Evolutionary conservation across 768 basidiomycete species (phyloP), one percentile per base, ranked within the genome.

Genomic region (Gelatoporia subvermispora): DNA sequence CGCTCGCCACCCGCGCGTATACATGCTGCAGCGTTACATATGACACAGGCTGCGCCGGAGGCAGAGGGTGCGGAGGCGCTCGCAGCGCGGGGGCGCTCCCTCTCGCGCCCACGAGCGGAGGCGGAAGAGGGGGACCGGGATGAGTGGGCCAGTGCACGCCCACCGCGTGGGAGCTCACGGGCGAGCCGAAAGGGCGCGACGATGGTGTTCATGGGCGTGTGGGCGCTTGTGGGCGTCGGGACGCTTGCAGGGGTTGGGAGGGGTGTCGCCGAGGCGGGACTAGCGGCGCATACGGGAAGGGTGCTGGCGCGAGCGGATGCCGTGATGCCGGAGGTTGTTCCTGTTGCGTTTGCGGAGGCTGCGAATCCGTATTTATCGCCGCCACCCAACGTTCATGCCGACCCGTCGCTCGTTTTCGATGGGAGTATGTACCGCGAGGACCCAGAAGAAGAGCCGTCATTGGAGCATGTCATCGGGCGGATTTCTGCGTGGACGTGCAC

Each of bases 401-500:
- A n/a, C n/a, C 37, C 15, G 5, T 16, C 15, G 20, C 15, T n/a
- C 20, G n/a, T 38, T 16, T 16, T 16, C 37, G 37, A 38, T n/a
- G 16, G 15, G 7, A 38, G n/a, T 38, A 20, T 16, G 37, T 20
- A 5, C 15, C n/a, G n/a, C 5, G 37, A 20, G 37, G 8, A 38
- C 7, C 28, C 28, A 31, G 28, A 31, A 16, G 37, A 38, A 38
- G n/a, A 16, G 1, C 46, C 45, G 18, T 31, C 35, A n/a, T 43
- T 50, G 1, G 28, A 31, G 28, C 28, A 31, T 31, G 28, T 93
- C 21, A 69, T 98, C 42, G 96, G 96, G 1, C 84, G 96, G 2
- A 79, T 93, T 46, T 93, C 88, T 47, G 94, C 96, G 8, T 99
- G 96, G 96, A 61, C 85, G 17, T 97, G 95, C 63, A 93, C 94